Evolutionary conservation across 2,329 filamentous ascomycete genomes (phyloP).

Genomic region (Curvularia spicifera): DNA sequence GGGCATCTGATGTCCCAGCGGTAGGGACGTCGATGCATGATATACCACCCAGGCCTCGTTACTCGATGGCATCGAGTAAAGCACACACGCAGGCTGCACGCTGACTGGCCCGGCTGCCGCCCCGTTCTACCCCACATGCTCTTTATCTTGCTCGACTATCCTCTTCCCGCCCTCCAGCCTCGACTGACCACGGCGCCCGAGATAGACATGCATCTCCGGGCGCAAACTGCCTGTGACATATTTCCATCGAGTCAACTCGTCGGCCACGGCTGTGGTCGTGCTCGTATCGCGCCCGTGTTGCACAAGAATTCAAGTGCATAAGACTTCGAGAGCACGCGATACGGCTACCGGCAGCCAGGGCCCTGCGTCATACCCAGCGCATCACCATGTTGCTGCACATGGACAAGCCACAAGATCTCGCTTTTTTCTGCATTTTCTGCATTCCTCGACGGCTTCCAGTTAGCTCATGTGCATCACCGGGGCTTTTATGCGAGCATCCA

Average conservation of each 20-base stretch:
- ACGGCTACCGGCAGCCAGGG: constrained; percentile 12
- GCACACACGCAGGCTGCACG: constrained; percentile 10
- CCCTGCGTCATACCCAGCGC: constrained; percentile 24
- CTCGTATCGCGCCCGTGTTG: constrained; percentile 24
- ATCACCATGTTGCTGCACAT: constrained; percentile 12
- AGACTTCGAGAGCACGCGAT: constrained; percentile 19
- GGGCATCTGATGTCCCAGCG: not conserved
- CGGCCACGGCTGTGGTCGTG: constrained; percentile 6
- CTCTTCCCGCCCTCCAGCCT: constrained; percentile 16
- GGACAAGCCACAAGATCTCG: constrained; percentile 10
- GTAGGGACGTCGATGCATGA: constrained; percentile 11
- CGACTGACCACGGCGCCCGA: constrained; percentile 17
- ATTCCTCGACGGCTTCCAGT: not conserved
- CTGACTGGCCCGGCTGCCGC: constrained; percentile 26
- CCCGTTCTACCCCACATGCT: constrained; percentile 31
- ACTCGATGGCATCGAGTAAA: constrained; percentile 44
- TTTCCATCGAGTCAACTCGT: constrained; percentile 42
- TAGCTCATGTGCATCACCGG: constrained; percentile 9
- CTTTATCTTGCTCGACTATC: constrained; percentile 32
- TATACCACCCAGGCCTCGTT: constrained; percentile 26
- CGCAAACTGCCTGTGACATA: constrained; percentile 27
- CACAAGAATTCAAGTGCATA: constrained; percentile 6
- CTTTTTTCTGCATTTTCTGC: not conserved
- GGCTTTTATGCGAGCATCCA: constrained; percentile 7
- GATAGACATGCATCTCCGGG: constrained; percentile 31